These are phyloP conservation scores for Ceratorhiza oryzae-sativae DNA, from an alignment of 1,284 basidiomycete species.

Conservation along the genomic window DNA sequence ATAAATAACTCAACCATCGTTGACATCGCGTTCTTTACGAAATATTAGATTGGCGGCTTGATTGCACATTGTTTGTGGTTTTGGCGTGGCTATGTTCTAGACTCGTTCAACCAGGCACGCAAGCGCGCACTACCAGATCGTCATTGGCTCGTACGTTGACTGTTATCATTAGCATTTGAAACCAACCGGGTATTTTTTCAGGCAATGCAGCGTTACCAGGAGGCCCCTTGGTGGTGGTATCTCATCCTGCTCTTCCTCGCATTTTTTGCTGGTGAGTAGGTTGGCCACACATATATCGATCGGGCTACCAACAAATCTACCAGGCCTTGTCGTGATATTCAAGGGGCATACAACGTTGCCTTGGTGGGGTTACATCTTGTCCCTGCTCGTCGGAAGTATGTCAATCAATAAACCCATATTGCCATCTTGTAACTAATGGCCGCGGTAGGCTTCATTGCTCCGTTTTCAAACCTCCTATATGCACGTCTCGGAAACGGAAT, in stretches of 20 bases:
- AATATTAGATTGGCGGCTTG: conserved; percentile 63
- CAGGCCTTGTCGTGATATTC: conserved; percentile 64
- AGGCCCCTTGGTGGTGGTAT: conserved; percentile 71
- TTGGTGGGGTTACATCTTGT: conserved; percentile 66
- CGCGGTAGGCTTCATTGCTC: conserved; percentile 50
- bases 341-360: conserved; percentile 68
- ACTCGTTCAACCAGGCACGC: conserved; percentile 60
- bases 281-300: not conserved
- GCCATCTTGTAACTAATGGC: not conserved
- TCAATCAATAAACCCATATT: conserved; percentile 42
- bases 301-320: not conserved
- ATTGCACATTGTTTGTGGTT: conserved; percentile 68
- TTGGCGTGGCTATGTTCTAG: conserved; percentile 61
- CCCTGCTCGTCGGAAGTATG: conserved; percentile 54
- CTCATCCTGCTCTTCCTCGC: conserved; percentile 56
- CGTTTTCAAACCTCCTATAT: conserved; percentile 54
- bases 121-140: conserved; percentile 61
- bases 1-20: not conserved
- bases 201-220: conserved; percentile 60
- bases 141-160: conserved; percentile 59
- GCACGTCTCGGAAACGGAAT: conserved; percentile 67
- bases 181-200: conserved; percentile 51
- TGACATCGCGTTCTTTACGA: conserved; percentile 39
- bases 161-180: not conserved
- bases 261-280: conserved; percentile 60